A percentile compares a stretch with the other conserved stretches of the same genome.
Conservation (phyloP, 768 basidiomycete genomes). For the Pulveroboletus ravenelii region DNA sequence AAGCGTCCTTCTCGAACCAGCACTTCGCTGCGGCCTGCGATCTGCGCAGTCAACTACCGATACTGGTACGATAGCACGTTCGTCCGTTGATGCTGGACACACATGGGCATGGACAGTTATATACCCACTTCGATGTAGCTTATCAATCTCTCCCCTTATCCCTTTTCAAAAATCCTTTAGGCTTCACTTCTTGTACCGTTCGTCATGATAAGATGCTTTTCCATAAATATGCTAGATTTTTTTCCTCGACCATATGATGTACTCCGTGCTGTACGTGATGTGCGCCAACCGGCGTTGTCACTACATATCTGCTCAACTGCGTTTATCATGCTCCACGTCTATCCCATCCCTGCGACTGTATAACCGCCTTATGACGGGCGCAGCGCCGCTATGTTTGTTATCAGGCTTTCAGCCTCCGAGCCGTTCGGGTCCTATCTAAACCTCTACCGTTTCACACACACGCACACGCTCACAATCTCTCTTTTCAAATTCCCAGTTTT, state of each 20-base stretch:
- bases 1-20: not conserved
- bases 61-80: not conserved
- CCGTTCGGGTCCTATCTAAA: too few species aligned
- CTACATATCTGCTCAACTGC: not conserved
- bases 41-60: not conserved
- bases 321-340: not conserved
- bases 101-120: constrained; percentile 4
- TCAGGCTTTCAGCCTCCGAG: not conserved
- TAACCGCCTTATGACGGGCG: too few species aligned
- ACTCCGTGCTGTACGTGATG: not conserved
- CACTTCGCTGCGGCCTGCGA: not conserved
- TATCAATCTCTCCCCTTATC: not conserved
- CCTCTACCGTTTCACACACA: too few species aligned
- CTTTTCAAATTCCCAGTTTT: too few species aligned
- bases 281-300: not conserved
- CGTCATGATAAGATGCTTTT: not conserved
- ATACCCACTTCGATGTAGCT: constrained; percentile 14
- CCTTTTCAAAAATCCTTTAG: not conserved
- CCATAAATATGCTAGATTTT: not conserved
- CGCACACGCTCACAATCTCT: too few species aligned
- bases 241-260: not conserved
- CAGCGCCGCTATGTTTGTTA: not conserved
- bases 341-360: not conserved
- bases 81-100: constrained; percentile 1
- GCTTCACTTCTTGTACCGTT: not conserved